Conservation (phyloP, 1,284 basidiomycete genomes). For the Puccinia coronata region DNA sequence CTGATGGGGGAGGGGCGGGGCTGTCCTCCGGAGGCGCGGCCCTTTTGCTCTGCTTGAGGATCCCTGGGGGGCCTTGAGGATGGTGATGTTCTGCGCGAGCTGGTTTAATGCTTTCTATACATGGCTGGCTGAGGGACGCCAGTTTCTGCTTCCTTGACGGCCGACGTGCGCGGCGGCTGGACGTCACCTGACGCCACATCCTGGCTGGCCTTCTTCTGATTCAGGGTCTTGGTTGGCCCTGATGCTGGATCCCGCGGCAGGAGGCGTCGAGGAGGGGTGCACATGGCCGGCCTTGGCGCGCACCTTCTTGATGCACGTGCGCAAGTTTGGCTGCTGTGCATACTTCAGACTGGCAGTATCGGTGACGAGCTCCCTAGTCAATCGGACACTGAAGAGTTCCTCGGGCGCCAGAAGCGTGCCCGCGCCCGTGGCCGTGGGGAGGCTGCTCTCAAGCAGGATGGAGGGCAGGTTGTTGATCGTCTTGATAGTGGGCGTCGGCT, state of each 20-base stretch:
- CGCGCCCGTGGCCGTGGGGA: conserved; percentile 76
- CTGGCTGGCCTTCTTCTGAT: not conserved
- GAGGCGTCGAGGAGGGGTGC: not conserved
- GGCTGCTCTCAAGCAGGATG: conserved; percentile 82
- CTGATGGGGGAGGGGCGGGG: no score
- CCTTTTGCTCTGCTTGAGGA: not conserved
- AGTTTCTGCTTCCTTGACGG: conserved; percentile 16
- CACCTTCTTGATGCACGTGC: conserved; percentile 8
- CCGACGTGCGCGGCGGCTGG: not conserved
- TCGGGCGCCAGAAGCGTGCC: conserved; percentile 88
- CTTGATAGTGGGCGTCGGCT: conserved; percentile 88
- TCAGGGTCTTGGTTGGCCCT: not conserved
- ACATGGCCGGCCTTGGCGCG: not conserved
- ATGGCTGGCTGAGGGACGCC: not conserved
- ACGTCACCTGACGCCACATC: no score
- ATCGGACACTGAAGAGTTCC: conserved; percentile 68
- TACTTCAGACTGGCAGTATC: conserved; percentile 28
- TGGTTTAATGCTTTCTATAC: conserved; percentile 4
- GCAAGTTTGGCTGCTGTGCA: conserved; percentile 34
- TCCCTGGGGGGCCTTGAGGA: not conserved
- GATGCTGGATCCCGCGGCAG: not conserved
- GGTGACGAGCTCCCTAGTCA: not conserved
- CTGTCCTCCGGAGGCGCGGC: not conserved
- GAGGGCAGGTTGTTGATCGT: conserved; percentile 82
- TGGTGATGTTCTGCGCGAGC: conserved; percentile 2